These are phyloP conservation scores for Rhizopogon sp. DNA, from an alignment of 768 basidiomycete genomes.

Conservation along the genomic window DNA sequence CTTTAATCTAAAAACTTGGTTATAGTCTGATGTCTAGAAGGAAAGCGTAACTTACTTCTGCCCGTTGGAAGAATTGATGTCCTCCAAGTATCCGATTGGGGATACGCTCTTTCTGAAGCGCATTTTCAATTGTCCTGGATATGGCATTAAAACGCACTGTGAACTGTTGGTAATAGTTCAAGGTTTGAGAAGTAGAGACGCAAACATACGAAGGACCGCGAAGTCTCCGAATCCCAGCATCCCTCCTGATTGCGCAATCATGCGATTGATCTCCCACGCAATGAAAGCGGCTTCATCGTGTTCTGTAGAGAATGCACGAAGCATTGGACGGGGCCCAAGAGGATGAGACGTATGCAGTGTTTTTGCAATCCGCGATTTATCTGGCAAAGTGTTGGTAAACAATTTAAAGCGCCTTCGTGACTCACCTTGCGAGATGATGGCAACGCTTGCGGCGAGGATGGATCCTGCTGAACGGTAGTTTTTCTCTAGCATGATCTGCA, in stretches of 20 bases:
- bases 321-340: conserved; percentile 51
- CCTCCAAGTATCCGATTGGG: conserved; percentile 74
- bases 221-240: conserved; percentile 71
- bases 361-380: conserved; percentile 72
- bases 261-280: conserved; percentile 70
- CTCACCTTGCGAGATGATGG: conserved; percentile 78
- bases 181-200: conserved; percentile 20
- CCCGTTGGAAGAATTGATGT: conserved; percentile 82
- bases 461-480: conserved; percentile 83
- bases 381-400: conserved; percentile 29
- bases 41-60: conserved; percentile 46
- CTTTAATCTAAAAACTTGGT: conserved; percentile 54
- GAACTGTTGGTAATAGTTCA: neutral
- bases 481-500: conserved; percentile 74
- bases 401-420: neutral
- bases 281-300: conserved; percentile 67
- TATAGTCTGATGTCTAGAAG: neutral
- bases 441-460: conserved; percentile 67
- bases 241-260: conserved; percentile 72
- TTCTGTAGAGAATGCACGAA: conserved; percentile 49
- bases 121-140: conserved; percentile 69
- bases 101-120: conserved; percentile 74
- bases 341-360: conserved; percentile 67
- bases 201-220: conserved; percentile 67
- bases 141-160: conserved; percentile 82